A percentile compares a stretch with the other conserved stretches of the same genome.
phyloP scores from a whole-genome alignment of 305 asterid genomes.

The Andrographis paniculata region DNA sequence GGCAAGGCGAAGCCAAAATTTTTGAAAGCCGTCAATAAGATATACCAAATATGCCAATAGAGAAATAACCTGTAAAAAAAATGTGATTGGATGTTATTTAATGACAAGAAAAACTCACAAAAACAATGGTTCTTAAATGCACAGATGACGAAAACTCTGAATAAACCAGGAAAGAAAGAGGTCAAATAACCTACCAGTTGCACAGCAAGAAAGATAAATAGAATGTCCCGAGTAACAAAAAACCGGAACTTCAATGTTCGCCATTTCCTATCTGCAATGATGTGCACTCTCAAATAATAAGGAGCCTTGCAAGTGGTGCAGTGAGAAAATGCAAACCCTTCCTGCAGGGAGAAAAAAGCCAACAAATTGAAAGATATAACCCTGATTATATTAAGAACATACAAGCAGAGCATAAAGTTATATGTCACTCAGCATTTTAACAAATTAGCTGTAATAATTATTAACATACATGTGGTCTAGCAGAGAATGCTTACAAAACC shows the following conservation, averaged over 20 bases:
- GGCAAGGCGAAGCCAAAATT: conserved; percentile 64
- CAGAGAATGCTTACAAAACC: background rate
- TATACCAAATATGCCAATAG: conserved; percentile 58
- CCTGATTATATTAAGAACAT: background rate
- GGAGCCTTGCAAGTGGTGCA: conserved; percentile 99
- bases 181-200: conserved; percentile 65
- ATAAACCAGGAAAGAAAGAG: no score
- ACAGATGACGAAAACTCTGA: no score
- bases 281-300: conserved; percentile 83
- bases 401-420: background rate
- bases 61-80: conserved; percentile 55
- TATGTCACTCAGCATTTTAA: background rate
- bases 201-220: conserved; percentile 78
- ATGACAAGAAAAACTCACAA: no score
- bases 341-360: conserved; percentile 37
- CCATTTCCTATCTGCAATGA: conserved; percentile 84
- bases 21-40: conserved; percentile 57
- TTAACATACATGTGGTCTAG: background rate
- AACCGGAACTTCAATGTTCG: conserved; percentile 88
- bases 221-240: conserved; percentile 90
- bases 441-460: background rate
- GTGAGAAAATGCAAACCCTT: conserved; percentile 95
- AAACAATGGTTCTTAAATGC: no score
- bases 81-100: conserved; percentile 10
- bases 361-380: background rate